Percentiles rank a stretch among this genome's conserved stretches.
phyloP scores from a whole-genome alignment of 2,329 filamentous ascomycete genomes.

The Coleophoma eucalyptorum region DNA sequence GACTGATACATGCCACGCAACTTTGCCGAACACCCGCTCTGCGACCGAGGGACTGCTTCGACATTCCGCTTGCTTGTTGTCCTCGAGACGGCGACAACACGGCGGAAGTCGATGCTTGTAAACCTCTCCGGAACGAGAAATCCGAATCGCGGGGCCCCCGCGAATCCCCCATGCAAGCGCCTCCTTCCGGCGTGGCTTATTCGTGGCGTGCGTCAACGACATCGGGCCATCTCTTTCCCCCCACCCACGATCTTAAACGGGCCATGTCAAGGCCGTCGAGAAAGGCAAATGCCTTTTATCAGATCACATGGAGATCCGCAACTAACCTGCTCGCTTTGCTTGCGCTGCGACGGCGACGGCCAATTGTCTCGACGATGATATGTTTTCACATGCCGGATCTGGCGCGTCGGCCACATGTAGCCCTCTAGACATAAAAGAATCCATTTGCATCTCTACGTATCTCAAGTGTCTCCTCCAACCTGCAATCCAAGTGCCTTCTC shows the following conservation, averaged over 20 bases:
- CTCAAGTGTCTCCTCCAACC: background rate
- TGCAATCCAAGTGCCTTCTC: background rate
- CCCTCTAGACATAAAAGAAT: background rate
- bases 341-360: no score
- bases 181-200: background rate
- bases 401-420: no score
- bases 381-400: background rate
- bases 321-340: background rate
- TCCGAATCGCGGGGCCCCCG: no score
- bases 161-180: background rate
- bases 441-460: background rate
- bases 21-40: no score
- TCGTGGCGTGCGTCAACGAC: background rate
- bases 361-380: background rate
- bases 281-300: background rate
- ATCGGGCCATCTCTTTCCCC: background rate
- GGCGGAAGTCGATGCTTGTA: no score
- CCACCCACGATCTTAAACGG: constrained; percentile 4
- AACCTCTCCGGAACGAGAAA: no score
- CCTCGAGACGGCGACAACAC: no score
- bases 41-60: no score
- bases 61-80: no score
- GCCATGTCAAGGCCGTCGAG: constrained; percentile 10
- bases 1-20: no score
- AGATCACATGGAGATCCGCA: background rate